phyloP scores from a whole-genome alignment of 768 basidiomycete genomes.

The Suillus tomentosus region DNA sequence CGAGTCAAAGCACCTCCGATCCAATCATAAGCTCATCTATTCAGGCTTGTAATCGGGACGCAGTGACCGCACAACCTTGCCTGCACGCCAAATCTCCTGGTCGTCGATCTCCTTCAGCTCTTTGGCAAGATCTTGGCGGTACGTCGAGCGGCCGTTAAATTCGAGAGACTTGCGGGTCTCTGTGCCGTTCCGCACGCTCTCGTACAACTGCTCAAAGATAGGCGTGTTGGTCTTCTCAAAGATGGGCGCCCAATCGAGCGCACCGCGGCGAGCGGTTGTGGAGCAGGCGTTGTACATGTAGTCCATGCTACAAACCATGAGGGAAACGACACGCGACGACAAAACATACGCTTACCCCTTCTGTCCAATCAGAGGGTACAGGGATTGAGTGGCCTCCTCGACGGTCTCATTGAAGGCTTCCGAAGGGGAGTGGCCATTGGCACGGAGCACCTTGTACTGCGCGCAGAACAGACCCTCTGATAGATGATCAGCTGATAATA shows the following conservation, averaged over 20 bases:
- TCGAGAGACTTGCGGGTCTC: conserved; percentile 97
- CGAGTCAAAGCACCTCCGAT: not conserved
- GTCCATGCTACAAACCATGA: conserved; percentile 70
- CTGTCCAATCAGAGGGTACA: conserved; percentile 95
- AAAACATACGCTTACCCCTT: conserved; percentile 64
- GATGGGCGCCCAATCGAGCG: conserved; percentile 98
- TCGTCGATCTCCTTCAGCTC: conserved; percentile 94
- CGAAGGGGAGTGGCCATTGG: conserved; percentile 94
- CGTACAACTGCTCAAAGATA: conserved; percentile 92
- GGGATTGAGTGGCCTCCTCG: conserved; percentile 98
- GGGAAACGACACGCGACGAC: conserved; percentile 1
- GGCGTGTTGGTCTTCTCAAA: conserved; percentile 95
- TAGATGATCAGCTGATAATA: conserved; percentile 12
- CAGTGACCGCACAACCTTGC: conserved; percentile 88
- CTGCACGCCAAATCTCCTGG: conserved; percentile 99
- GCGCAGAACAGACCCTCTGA: conserved; percentile 97
- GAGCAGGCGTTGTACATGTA: conserved; percentile 99
- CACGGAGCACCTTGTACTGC: conserved; percentile 96
- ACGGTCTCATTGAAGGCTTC: conserved; percentile 99
- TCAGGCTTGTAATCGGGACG: conserved; percentile 84
- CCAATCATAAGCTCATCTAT: conserved; percentile 25
- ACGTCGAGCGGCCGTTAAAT: conserved; percentile 91
- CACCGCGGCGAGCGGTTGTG: conserved; percentile 97
- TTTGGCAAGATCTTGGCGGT: conserved; percentile 89
- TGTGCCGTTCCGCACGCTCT: conserved; percentile 91